phyloP scores from a whole-genome alignment of 345 rosid species.

The Hevea brasiliensis region DNA sequence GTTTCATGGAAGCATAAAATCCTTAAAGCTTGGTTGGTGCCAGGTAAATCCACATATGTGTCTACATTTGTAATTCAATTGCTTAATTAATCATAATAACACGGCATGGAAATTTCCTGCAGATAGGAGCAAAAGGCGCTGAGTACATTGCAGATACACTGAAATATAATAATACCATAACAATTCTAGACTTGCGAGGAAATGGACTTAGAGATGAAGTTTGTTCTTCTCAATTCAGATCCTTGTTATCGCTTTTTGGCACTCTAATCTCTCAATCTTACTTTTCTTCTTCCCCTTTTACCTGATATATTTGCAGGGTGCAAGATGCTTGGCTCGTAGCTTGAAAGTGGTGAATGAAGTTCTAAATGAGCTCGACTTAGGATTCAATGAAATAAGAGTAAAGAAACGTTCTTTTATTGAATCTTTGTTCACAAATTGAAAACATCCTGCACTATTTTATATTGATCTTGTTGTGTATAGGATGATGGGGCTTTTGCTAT shows the following conservation, averaged over 20 bases:
- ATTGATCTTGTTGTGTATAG: constrained; percentile 36
- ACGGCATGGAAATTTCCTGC: constrained; percentile 29
- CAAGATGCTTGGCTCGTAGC: constrained; percentile 78
- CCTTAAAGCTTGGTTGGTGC: constrained; percentile 98
- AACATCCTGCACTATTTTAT: constrained; percentile 10
- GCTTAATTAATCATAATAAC: neutral
- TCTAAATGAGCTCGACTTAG: constrained; percentile 77
- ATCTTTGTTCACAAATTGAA: neutral
- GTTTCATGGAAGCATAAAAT: constrained; percentile 80
- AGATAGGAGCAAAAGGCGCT: constrained; percentile 92
- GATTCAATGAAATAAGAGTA: constrained; percentile 94
- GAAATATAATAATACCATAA: constrained; percentile 80
- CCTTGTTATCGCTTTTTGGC: neutral
- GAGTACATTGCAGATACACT: constrained; percentile 79
- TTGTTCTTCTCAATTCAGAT: constrained; percentile 9
- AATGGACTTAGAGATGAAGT: constrained; percentile 95
- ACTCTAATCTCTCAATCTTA: neutral
- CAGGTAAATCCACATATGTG: constrained; percentile 49
- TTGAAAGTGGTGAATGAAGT: constrained; percentile 97
- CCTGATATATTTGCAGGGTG: constrained; percentile 63
- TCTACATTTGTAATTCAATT: neutral
- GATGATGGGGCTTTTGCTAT: constrained; percentile 96
- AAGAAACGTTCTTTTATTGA: neutral
- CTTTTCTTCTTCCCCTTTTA: neutral
- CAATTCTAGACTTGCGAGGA: constrained; percentile 84